Evolutionary conservation across 2,329 filamentous ascomycete genomes (phyloP), one percentile per base, ranked within the genome.

Genomic region (Penicillium fuscoglaucum): DNA sequence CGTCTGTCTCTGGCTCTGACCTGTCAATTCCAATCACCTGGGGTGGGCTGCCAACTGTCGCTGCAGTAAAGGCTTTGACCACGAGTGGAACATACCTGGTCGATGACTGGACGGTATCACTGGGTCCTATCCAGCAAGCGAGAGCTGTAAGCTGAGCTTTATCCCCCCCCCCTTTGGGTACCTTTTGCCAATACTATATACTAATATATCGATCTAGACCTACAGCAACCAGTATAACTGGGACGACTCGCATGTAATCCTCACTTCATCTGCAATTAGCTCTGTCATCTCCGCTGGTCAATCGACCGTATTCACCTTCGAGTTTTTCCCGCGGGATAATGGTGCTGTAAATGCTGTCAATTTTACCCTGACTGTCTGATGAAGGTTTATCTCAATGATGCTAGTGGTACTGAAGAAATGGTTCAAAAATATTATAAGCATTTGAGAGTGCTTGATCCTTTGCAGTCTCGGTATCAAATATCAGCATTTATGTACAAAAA

Each of bases 81-180:
- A 69, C 65, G 1, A 80, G 83, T 59, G 82, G 82, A 1, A 75
- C 70, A 7, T 83, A 78, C 52, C 66, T 87, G 7, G 76, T 83
- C 4, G 84, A 87, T 61, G 78, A 81, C 50, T 87, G 82, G 82
- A 87, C 84, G 0, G 69, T 77, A 64, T 83, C 77, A 31, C 70
- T 86, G 1, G 80, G 81, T 0, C 75, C 79, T 2, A 67, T 87
- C 26, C 82, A 86, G 65, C 76, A 83, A 61, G 79, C 72, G 1
- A 65, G 68, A 13, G 67, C 76, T 17, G 79, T 74, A 61, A 61
- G 61, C 63, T 26, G 12, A 37, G 37, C 28, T 6, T 35, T 17
- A 15, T 9, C 13, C 21, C 37, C 37, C 15, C 15, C 24, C 24
- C 24, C 6, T 15, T 7, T 2, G 10, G 39, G 24, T 43, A 15